Evolutionary conservation across 176 grass and related monocot species (phyloP), one percentile per base, ranked within the genome.

Genomic region (Calamus simplicifolius): DNA sequence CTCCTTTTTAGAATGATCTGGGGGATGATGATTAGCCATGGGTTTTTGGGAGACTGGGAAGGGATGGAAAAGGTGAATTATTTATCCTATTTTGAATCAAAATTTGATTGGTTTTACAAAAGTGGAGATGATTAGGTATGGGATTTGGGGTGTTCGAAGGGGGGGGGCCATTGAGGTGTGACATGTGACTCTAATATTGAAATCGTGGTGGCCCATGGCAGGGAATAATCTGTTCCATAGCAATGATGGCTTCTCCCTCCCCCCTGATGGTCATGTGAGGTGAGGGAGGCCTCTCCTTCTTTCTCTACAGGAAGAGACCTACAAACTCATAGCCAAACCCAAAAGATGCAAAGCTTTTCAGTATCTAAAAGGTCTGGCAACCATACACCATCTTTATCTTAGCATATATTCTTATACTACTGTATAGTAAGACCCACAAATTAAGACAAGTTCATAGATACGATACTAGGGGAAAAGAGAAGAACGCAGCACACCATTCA

Each of bases 1-100:
- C 80, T 69, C 7, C 80, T 83, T 92, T 92, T 83, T 74, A 79
- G 52, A 64, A 71, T 66, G 59, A 69, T 61, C 30, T 56, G 16
- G 27, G 64, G 68, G 76, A 80, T 75, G 76, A 80, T 75, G 80
- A 92, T 81, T 83, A 83, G 48, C 16, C 75, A 62, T 80, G 7
- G 54, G 59, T 66, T 70, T 38, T 6, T 30, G 63, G 51, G 49
- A 61, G 48, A 69, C 29, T 18, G 74, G 29, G 66, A 27, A 35
- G 59, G 58, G n/a, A 19, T 18, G 10, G 43, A 17, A 51, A 50
- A 18, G 52, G 19, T 69, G 67, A 67, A 48, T 55, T 27, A 64
- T 63, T 67, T 57, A 61, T 75, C 51, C 53, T 51, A 59, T 62
- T 67, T 21, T 27, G 31, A 66, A 59, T 26, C 70, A 54, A 69